Conservation (phyloP, 352 stramenopile species). For the Thraustochytrium striatum region DNA sequence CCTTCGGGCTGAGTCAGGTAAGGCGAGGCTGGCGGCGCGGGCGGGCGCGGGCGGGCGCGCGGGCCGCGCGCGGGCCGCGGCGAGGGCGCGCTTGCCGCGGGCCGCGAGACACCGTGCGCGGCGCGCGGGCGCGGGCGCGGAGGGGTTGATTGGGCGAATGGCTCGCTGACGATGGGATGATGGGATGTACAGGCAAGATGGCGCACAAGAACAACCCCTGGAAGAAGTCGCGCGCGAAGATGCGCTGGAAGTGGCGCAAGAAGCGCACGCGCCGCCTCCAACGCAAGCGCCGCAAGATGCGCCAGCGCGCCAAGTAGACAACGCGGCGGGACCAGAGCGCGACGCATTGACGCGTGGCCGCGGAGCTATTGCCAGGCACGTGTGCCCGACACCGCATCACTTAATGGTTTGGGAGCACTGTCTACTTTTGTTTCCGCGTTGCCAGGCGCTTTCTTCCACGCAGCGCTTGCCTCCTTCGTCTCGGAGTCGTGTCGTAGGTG, state of each 20-base stretch:
- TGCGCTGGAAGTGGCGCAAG: conserved; percentile 67
- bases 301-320: conserved; percentile 95
- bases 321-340: not conserved
- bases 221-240: conserved; percentile 50
- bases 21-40: not conserved
- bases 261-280: conserved; percentile 96
- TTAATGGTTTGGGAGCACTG: too few relatives aligned
- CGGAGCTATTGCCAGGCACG: too few relatives aligned
- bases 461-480: too few relatives aligned
- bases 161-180: not conserved
- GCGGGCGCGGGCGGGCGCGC: not conserved
- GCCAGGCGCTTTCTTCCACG: too few relatives aligned
- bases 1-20: not conserved
- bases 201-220: conserved; percentile 52
- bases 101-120: not conserved
- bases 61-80: not conserved
- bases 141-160: not conserved
- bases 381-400: too few relatives aligned
- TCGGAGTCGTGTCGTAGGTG: too few relatives aligned
- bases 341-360: too few relatives aligned
- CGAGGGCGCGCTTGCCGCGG: not conserved
- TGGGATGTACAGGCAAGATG: conserved; percentile 47
- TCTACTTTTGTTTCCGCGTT: too few relatives aligned
- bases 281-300: conserved; percentile 97
- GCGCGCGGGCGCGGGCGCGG: not conserved